These are phyloP conservation scores for Plasmodium coatneyi DNA, from an alignment of 169 alveolate genomes.

Conservation along the genomic window DNA sequence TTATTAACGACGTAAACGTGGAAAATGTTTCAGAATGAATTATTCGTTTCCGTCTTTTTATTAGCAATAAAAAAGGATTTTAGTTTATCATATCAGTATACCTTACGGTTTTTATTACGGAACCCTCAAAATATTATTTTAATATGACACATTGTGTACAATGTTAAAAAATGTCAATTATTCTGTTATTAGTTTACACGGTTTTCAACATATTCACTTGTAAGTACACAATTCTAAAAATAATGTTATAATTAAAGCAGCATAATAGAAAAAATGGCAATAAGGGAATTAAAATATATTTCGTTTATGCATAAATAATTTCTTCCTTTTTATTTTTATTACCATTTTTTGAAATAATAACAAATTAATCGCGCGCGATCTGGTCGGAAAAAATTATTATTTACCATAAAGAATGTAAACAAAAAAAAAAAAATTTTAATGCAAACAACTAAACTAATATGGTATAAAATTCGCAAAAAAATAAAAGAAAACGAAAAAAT, in stretches of 20 bases:
- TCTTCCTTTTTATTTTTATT: not conserved
- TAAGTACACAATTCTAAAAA: not conserved
- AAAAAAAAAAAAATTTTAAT: no score
- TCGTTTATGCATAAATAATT: not conserved
- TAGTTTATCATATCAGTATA: not conserved
- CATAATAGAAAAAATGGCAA: not conserved
- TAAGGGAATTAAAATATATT: not conserved
- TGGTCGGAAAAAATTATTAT: not conserved
- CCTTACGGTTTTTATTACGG: not conserved
- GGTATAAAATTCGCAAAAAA: not conserved
- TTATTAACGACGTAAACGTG: not conserved
- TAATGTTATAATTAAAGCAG: not conserved
- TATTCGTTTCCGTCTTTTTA: not conserved
- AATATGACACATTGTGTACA: not conserved
- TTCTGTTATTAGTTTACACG: not conserved
- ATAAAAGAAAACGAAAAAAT: not conserved
- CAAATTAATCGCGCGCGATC: not conserved
- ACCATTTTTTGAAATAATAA: not conserved
- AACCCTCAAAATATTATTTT: not conserved
- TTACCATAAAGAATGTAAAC: not conserved
- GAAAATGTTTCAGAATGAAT: not conserved
- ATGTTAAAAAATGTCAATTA: not conserved
- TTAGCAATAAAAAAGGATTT: not conserved
- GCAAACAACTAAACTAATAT: no score
- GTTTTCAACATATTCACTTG: not conserved